Conservation (phyloP, 352 stramenopile genomes). For the Pythium vanterpoolii region DNA sequence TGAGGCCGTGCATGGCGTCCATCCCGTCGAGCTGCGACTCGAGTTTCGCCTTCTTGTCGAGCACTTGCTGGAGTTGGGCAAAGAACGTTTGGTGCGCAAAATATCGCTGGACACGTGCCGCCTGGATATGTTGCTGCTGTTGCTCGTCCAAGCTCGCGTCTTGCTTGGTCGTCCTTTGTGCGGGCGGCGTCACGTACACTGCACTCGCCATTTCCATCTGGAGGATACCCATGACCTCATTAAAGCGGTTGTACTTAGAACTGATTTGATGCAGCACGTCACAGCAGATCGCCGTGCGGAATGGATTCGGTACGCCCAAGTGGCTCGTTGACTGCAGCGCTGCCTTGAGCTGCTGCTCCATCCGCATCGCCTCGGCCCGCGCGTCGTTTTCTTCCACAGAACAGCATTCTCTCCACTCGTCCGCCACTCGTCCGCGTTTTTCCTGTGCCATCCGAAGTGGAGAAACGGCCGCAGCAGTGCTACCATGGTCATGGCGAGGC, state of each 20-base stretch:
- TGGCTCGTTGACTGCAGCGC: conserved; percentile 52
- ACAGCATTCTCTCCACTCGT: conserved; percentile 19
- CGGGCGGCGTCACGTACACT: conserved; percentile 36
- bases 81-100: conserved; percentile 53
- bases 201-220: conserved; percentile 34
- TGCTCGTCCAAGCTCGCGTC: background rate
- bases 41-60: conserved; percentile 32
- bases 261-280: conserved; percentile 44
- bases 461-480: background rate
- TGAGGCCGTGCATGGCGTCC: conserved; percentile 35
- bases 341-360: conserved; percentile 47
- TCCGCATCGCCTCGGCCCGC: conserved; percentile 15
- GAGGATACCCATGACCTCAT: conserved; percentile 34
- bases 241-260: conserved; percentile 45
- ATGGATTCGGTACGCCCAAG: conserved; percentile 45
- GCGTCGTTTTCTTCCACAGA: conserved; percentile 9
- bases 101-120: conserved; percentile 17
- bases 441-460: background rate
- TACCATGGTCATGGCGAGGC: background rate
- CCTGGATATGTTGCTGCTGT: background rate
- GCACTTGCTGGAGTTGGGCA: conserved; percentile 43
- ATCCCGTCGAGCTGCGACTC: conserved; percentile 40
- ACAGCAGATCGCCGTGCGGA: conserved; percentile 59
- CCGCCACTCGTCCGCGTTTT: background rate
- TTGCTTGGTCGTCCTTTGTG: background rate